These are phyloP conservation scores for Ustilago sp. DNA, from an alignment of 1,284 basidiomycete species.

Conservation along the genomic window DNA sequence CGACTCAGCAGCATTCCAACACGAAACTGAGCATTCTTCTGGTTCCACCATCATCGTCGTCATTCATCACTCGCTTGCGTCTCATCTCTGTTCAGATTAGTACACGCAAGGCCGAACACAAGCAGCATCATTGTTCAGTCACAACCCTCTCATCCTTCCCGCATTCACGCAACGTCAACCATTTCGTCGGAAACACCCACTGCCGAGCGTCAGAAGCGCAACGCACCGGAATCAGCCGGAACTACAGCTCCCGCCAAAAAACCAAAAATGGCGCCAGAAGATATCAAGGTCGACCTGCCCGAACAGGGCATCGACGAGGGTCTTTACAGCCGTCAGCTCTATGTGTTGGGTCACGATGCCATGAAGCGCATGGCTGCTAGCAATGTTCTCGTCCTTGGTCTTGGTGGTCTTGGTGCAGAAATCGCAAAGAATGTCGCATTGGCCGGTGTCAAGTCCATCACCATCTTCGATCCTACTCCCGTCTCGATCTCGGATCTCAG, in stretches of 20 bases:
- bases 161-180: background rate
- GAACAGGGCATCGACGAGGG: constrained; percentile 59
- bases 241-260: background rate
- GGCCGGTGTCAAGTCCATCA: constrained; percentile 98
- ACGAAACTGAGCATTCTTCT: background rate
- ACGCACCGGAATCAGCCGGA: constrained; percentile 1
- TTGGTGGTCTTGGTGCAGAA: constrained; percentile 94
- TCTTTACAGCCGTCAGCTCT: constrained; percentile 68
- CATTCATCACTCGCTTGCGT: background rate
- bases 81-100: background rate
- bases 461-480: constrained; percentile 91
- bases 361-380: constrained; percentile 99
- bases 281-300: constrained; percentile 57
- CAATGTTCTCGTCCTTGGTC: constrained; percentile 92
- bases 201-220: constrained; percentile 4
- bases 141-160: background rate
- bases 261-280: constrained; percentile 41
- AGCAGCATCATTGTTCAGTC: background rate
- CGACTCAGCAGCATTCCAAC: constrained; percentile 12
- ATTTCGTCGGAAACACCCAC: constrained; percentile 1
- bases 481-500: constrained; percentile 89
- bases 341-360: constrained; percentile 73
- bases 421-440: constrained; percentile 97
- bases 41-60: background rate
- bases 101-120: background rate